Evolutionary conservation across 148 eudicot genomes (phyloP), one percentile per base, ranked within the genome.

Genomic region (Heliamphora exappendiculata): DNA sequence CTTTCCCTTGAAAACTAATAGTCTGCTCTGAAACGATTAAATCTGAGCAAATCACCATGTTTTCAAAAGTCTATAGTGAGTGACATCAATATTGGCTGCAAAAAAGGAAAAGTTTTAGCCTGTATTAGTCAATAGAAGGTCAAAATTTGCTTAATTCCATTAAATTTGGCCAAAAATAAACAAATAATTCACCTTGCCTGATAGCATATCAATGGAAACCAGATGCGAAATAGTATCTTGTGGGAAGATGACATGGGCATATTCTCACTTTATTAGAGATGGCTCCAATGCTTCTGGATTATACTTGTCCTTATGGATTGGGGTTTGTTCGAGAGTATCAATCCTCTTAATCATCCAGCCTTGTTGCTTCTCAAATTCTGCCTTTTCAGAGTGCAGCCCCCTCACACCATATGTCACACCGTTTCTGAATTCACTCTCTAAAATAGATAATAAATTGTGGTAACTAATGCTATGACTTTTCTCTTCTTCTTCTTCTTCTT

Each of bases 361-460:
- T 59, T 92, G 97, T 63, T 83, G 88, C 79, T 82, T 87, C 91
- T 94, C 98, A 81, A 94, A 94, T 60, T 91, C 84, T 75, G 88
- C 97, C 80, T 97, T 87, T 83, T 92, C 96, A 28, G 90, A 81
- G 79, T 89, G 92, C 72, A 94, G 97, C 79, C 92, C 98, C 75
- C 92, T 89, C 78, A 92, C 98, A 71, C 94, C 98, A 88, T 94
- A 94, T 75, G 98, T 97, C 84, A 94, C 98, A 17, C 97, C 97
- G n/a, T n/a, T n/a, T n/a, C n/a, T n/a, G n/a, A n/a, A n/a, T n/a
- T n/a, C n/a, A n/a, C n/a, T n/a, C n/a, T n/a, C n/a, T n/a, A n/a
- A n/a, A n/a, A n/a, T n/a, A n/a, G n/a, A n/a, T n/a, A n/a, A n/a
- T n/a, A n/a, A n/a, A n/a, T n/a, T n/a, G n/a, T n/a, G n/a, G n/a